Conservation (phyloP, 306 rosid genomes). For the Rosa multiflora region DNA sequence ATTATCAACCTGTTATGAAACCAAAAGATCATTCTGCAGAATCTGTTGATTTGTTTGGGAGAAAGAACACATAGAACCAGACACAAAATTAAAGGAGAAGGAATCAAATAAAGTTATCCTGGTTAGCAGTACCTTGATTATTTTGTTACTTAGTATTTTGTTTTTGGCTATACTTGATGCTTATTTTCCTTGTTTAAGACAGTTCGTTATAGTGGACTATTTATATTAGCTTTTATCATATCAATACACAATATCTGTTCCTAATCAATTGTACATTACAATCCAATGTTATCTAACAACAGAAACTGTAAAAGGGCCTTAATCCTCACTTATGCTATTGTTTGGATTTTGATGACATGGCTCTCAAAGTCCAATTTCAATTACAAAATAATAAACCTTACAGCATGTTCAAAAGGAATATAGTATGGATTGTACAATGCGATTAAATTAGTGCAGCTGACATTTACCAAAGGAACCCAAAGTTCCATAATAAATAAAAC, state of each 20-base stretch:
- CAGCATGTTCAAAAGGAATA: neutral
- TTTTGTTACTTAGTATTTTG: neutral
- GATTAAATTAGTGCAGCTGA: neutral
- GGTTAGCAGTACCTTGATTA: neutral
- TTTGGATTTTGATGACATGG: neutral
- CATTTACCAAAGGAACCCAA: neutral
- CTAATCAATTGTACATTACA: neutral
- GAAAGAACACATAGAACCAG: neutral
- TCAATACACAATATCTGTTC: neutral
- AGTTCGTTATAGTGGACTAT: neutral
- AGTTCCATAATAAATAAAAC: neutral
- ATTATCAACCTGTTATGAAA: constrained; percentile 67
- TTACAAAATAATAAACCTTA: neutral
- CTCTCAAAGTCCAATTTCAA: neutral
- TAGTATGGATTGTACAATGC: neutral
- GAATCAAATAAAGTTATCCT: neutral
- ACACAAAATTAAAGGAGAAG: neutral
- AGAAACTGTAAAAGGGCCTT: neutral
- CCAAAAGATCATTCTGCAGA: neutral
- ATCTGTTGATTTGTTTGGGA: neutral
- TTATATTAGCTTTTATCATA: neutral
- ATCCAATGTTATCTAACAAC: neutral
- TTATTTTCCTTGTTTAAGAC: neutral
- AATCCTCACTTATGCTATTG: neutral
- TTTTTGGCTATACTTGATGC: neutral